Conservation (phyloP, 75 land plant species). For the Chamaecyparis obtusa region DNA sequence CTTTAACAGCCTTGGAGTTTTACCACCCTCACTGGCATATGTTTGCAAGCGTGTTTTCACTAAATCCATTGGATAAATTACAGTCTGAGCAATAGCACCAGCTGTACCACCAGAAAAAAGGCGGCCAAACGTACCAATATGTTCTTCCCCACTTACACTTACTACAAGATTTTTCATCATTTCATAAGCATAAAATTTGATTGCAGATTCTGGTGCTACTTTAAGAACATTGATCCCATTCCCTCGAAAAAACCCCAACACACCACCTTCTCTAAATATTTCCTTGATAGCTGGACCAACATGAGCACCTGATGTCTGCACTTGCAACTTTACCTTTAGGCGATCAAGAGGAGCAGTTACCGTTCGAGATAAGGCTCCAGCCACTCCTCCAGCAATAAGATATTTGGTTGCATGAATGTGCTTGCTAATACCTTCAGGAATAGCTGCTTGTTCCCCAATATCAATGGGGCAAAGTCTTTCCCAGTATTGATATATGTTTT, state of each 20-base stretch:
- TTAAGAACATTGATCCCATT: constrained; percentile 91
- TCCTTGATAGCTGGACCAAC: constrained; percentile 48
- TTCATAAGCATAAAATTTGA: constrained; percentile 84
- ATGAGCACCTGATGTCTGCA: constrained; percentile 44
- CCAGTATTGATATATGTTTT: constrained; percentile 83
- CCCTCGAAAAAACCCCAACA: constrained; percentile 77
- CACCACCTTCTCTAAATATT: constrained; percentile 58
- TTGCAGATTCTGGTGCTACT: constrained; percentile 92
- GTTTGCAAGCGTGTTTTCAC: constrained; percentile 87
- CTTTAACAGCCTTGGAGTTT: constrained; percentile 42
- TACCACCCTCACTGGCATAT: constrained; percentile 42
- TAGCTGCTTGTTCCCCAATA: constrained; percentile 88
- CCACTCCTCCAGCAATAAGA: constrained; percentile 82
- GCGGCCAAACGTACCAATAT: constrained; percentile 68
- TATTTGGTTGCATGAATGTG: constrained; percentile 65
- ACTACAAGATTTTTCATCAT: constrained; percentile 56
- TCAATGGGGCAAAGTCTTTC: constrained; percentile 86
- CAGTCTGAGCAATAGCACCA: constrained; percentile 90
- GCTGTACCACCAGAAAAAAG: constrained; percentile 86
- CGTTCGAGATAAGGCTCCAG: constrained; percentile 87
- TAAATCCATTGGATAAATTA: constrained; percentile 87
- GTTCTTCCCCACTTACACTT: constrained; percentile 32
- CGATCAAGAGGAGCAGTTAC: constrained; percentile 93
- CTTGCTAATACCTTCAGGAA: constrained; percentile 83
- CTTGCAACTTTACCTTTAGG: constrained; percentile 72